A percentile compares a stretch with the other conserved stretches of the same genome.
Evolutionary conservation across 768 basidiomycete species (phyloP).

Genomic region (Harrya chromipes): DNA sequence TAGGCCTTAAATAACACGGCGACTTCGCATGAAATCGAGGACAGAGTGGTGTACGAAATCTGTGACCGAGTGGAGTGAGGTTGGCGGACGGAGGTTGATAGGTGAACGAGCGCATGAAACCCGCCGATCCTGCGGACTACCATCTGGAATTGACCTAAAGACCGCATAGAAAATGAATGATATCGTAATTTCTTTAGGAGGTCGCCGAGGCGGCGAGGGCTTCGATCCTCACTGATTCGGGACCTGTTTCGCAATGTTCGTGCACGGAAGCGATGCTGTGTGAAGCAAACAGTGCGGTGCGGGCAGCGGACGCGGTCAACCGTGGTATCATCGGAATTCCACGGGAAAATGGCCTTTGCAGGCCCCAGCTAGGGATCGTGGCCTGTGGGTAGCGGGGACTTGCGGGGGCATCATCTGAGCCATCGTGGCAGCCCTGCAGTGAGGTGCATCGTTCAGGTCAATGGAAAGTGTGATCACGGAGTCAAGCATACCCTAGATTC

Average conservation of each 20-base stretch:
- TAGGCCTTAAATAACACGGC: not conserved
- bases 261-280: conserved; percentile 18
- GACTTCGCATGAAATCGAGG: not conserved
- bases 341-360: conserved; percentile 13
- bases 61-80: conserved; percentile 7
- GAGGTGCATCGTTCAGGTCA: not conserved
- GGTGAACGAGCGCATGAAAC: conserved; percentile 15
- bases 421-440: not conserved
- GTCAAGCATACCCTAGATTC: not conserved
- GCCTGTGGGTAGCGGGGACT: conserved; percentile 2
- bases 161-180: conserved; percentile 3
- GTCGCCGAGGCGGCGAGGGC: conserved; percentile 3
- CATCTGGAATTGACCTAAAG: conserved; percentile 1
- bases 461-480: not conserved
- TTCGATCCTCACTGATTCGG: conserved; percentile 20
- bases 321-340: conserved; percentile 21
- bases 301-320: not conserved
- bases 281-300: conserved; percentile 13
- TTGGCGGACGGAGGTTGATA: conserved; percentile 7
- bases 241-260: conserved; percentile 19
- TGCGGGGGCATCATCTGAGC: not conserved
- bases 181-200: conserved; percentile 6
- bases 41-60: not conserved
- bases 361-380: not conserved
- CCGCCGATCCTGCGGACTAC: not conserved